phyloP scores from a whole-genome alignment of 371 early-diverging fungal genomes.

The Mucor lusitanicus region DNA sequence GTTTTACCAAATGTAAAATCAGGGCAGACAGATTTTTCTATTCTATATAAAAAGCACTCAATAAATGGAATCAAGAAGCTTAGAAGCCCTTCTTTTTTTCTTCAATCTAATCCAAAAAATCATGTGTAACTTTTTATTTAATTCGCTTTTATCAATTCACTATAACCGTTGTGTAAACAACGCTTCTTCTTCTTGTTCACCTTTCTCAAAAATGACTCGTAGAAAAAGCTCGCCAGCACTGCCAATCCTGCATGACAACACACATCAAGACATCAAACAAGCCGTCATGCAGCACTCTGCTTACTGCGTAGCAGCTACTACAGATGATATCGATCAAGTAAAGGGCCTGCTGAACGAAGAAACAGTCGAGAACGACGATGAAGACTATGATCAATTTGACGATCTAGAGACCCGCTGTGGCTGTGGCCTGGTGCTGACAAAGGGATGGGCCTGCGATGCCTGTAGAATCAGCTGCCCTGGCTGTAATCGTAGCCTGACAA shows the following conservation, averaged over 20 bases:
- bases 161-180: background rate
- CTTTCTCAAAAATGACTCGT: background rate
- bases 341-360: background rate
- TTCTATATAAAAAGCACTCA: background rate
- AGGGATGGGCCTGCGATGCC: conserved; percentile 3
- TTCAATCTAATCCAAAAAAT: background rate
- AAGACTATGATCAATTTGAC: conserved; percentile 4
- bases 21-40: background rate
- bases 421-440: conserved; percentile 1
- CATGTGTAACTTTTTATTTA: background rate
- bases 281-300: background rate
- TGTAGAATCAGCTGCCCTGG: conserved; percentile 4
- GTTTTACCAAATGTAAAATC: background rate
- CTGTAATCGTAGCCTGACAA: conserved; percentile 6
- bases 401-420: background rate
- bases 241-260: background rate
- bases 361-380: background rate
- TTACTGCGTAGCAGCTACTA: background rate
- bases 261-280: background rate
- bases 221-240: background rate
- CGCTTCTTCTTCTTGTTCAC: background rate
- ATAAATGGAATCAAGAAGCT: background rate
- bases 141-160: background rate
- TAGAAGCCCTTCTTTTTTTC: background rate
- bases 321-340: conserved; percentile 2